phyloP scores from a whole-genome alignment of 495 filamentous ascomycete genomes.

The Trichoderma erinaceum region DNA sequence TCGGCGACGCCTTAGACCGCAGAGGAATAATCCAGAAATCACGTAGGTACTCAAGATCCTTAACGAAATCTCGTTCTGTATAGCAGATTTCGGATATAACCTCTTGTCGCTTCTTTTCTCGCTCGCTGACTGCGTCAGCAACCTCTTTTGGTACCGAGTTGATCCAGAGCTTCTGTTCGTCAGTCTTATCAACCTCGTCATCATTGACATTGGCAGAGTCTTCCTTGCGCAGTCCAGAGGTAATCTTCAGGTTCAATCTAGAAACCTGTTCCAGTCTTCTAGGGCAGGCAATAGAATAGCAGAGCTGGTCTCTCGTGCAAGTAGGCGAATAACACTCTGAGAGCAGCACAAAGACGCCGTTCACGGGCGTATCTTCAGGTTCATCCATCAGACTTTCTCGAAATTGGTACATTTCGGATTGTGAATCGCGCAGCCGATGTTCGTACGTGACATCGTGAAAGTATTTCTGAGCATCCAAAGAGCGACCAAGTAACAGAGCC shows the following conservation, averaged over 20 bases:
- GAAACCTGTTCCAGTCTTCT: conserved; percentile 92
- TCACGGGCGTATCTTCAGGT: conserved; percentile 68
- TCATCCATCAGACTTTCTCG: conserved; percentile 89
- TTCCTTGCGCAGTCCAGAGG: conserved; percentile 76
- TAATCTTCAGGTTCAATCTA: conserved; percentile 82
- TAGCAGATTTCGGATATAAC: conserved; percentile 98
- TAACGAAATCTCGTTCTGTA: conserved; percentile 98
- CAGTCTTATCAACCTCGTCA: conserved; percentile 77
- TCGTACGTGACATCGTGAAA: conserved; percentile 99
- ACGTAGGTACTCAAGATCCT: conserved; percentile 94
- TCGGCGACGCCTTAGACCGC: conserved; percentile 68
- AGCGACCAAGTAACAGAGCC: conserved; percentile 85
- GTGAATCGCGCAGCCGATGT: conserved; percentile 85
- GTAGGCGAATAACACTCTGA: conserved; percentile 98
- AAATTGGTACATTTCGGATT: conserved; percentile 92
- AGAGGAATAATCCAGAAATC: conserved; percentile 99
- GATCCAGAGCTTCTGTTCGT: conserved; percentile 99
- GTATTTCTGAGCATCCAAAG: conserved; percentile 96
- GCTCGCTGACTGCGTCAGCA: conserved; percentile 78
- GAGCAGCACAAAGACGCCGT: conserved; percentile 92
- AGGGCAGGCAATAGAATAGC: conserved; percentile 98
- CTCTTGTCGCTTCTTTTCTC: conserved; percentile 95
- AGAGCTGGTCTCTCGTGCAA: conserved; percentile 87
- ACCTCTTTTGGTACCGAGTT: conserved; percentile 95
- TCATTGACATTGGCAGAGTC: conserved; percentile 70